These are phyloP conservation scores for Hyphopichia fennica DNA, from an alignment of 1,139 yeast species.

Conservation along the genomic window DNA sequence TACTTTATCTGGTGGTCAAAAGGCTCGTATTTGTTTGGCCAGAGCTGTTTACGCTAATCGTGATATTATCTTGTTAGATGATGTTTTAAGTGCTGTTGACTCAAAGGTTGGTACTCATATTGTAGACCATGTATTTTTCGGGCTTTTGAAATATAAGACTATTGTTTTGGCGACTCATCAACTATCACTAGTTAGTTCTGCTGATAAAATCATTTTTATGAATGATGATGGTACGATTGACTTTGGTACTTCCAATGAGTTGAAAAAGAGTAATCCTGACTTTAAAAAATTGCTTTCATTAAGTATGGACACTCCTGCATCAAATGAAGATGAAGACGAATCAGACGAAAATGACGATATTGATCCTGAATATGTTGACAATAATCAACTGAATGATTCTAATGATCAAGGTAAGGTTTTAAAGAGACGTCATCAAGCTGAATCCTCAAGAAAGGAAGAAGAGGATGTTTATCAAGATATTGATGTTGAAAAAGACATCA, in stretches of 20 bases:
- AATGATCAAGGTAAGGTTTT: not conserved
- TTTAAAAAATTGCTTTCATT: not conserved
- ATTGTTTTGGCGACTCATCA: slow-evolving; percentile 27
- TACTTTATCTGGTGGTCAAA: slow-evolving; percentile 27
- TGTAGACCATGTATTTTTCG: slow-evolving; percentile 17
- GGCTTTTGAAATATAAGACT: slow-evolving; percentile 18
- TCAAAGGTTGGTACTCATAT: slow-evolving; percentile 23
- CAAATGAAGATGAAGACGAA: no score
- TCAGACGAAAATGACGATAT: no score
- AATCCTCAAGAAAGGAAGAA: slow-evolving; percentile 6
- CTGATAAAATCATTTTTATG: slow-evolving; percentile 20
- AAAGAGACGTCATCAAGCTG: not conserved
- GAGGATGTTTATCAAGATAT: slow-evolving; percentile 23
- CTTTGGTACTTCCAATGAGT: slow-evolving; percentile 12
- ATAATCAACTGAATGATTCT: not conserved
- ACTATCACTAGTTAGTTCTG: slow-evolving; percentile 18
- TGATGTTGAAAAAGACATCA: slow-evolving; percentile 17
- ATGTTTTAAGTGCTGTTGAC: slow-evolving; percentile 26
- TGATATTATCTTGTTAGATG: slow-evolving; percentile 21
- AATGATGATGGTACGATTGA: slow-evolving; percentile 21
- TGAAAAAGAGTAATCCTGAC: slow-evolving; percentile 10
- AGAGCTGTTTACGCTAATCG: slow-evolving; percentile 22
- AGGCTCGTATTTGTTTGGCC: slow-evolving; percentile 25
- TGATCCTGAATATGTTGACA: no score
- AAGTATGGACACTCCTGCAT: not conserved